Conservation (phyloP, 1,284 basidiomycete species). For the Papiliotrema nemorosa region DNA sequence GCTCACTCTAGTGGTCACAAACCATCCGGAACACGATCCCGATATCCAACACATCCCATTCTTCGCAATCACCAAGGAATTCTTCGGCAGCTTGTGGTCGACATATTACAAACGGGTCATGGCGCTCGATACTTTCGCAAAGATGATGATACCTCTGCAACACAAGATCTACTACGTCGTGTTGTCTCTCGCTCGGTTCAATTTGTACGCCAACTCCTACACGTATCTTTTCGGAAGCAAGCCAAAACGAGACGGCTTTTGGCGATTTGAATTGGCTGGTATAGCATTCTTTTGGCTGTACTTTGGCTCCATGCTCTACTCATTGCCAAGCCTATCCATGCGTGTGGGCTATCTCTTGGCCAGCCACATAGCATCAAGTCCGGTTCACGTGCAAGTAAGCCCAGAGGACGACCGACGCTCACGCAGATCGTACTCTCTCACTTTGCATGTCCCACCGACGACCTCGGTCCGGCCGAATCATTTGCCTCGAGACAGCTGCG, state of each 20-base stretch:
- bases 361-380: conserved; percentile 55
- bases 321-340: conserved; percentile 48
- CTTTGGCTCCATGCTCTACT: conserved; percentile 51
- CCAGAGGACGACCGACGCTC: background rate
- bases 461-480: conserved; percentile 84
- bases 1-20: conserved; percentile 75
- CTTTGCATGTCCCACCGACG: conserved; percentile 91
- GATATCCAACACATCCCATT: conserved; percentile 90
- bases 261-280: conserved; percentile 52
- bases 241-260: conserved; percentile 46
- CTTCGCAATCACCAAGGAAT: conserved; percentile 86
- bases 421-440: conserved; percentile 94
- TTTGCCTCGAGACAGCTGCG: conserved; percentile 91
- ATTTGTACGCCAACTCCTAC: conserved; percentile 90
- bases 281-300: conserved; percentile 55
- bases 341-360: conserved; percentile 53
- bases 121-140: conserved; percentile 69
- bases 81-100: conserved; percentile 81
- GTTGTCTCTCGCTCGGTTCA: conserved; percentile 89
- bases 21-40: conserved; percentile 94
- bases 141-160: conserved; percentile 70
- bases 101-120: conserved; percentile 92
- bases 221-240: conserved; percentile 59
- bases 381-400: conserved; percentile 56
- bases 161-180: conserved; percentile 92